A percentile compares a stretch with the other conserved stretches of the same genome.
These are phyloP conservation scores for Sphaerobolus stellatus DNA, from an alignment of 1,284 basidiomycete species.

Conservation along the genomic window DNA sequence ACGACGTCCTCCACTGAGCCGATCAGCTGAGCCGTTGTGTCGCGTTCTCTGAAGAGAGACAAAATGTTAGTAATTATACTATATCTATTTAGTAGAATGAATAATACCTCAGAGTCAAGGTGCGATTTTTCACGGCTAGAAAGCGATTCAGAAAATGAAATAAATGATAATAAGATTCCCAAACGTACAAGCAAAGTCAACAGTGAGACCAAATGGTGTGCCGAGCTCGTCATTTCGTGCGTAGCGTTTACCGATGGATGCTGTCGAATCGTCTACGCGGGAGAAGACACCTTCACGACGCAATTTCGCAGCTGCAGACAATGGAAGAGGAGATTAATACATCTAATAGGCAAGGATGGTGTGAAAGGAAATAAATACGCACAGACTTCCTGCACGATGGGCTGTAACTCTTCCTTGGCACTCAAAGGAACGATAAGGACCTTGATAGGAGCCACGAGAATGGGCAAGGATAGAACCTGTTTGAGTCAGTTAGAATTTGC, in stretches of 20 bases:
- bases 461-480: constrained; percentile 86
- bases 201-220: constrained; percentile 93
- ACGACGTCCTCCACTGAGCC: constrained; percentile 93
- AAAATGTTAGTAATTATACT: background rate
- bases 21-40: constrained; percentile 92
- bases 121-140: constrained; percentile 79
- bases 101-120: constrained; percentile 80
- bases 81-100: background rate
- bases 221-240: constrained; percentile 98
- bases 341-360: background rate
- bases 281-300: constrained; percentile 87
- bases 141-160: constrained; percentile 1
- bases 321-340: background rate
- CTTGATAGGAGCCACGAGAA: constrained; percentile 94
- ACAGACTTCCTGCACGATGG: constrained; percentile 89
- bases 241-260: constrained; percentile 95
- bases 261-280: constrained; percentile 93
- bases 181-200: constrained; percentile 94
- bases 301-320: constrained; percentile 77
- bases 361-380: constrained; percentile 38
- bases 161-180: constrained; percentile 18
- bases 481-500: constrained; percentile 4
- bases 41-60: constrained; percentile 74
- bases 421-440: constrained; percentile 96
- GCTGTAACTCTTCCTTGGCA: constrained; percentile 81